Evolutionary conservation across 768 basidiomycete genomes (phyloP).

Genomic region (Pholiota conissans): DNA sequence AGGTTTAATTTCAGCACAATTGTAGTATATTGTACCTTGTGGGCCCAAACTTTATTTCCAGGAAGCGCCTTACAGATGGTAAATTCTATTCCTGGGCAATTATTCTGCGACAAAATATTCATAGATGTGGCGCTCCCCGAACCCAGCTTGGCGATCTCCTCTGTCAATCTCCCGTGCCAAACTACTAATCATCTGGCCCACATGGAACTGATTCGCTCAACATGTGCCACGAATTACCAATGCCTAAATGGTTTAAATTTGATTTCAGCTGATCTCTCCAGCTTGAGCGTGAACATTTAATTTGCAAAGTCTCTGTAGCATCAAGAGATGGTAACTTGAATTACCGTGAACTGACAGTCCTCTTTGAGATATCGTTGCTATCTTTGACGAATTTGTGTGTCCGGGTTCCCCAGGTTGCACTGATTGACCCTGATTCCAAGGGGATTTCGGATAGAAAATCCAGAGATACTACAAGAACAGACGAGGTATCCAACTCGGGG

Average conservation of each 20-base stretch:
- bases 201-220: background rate
- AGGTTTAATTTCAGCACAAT: constrained; percentile 7
- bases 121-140: background rate
- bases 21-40: constrained; percentile 22
- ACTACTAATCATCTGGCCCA: background rate
- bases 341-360: background rate
- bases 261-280: background rate
- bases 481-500: constrained; percentile 14
- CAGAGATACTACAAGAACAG: background rate
- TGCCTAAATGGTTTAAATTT: background rate
- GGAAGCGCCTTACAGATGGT: constrained; percentile 1
- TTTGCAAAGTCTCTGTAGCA: background rate
- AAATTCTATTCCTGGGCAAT: background rate
- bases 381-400: constrained; percentile 8
- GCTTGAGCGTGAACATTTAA: background rate
- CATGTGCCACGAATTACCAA: background rate
- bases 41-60: constrained; percentile 21
- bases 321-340: constrained; percentile 4
- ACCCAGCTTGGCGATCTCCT: background rate
- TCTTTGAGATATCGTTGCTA: constrained; percentile 20
- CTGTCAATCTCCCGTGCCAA: background rate
- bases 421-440: constrained; percentile 11
- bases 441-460: constrained; percentile 19
- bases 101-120: background rate
- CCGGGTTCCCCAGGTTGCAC: constrained; percentile 17